phyloP scores from a whole-genome alignment of 2,329 filamentous ascomycete genomes.

The Nigrograna mackinnonii region DNA sequence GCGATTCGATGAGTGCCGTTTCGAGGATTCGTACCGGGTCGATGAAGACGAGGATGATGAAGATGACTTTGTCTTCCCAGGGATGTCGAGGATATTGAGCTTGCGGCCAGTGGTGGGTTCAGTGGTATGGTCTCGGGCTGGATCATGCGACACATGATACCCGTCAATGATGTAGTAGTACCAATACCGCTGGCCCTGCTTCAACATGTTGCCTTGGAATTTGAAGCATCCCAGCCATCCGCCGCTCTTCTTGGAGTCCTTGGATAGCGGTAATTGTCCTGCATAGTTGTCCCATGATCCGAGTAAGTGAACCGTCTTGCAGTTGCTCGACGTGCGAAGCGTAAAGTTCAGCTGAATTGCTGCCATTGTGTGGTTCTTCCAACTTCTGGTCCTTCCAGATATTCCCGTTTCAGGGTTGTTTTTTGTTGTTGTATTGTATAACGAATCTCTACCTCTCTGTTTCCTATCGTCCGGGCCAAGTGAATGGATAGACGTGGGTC shows the following conservation, averaged over 20 bases:
- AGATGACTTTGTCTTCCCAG: conserved; percentile 54
- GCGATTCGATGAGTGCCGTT: conserved; percentile 50
- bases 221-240: conserved; percentile 96
- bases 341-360: conserved; percentile 93
- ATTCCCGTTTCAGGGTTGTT: no score
- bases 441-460: conserved; percentile 23
- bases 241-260: conserved; percentile 85
- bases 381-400: no score
- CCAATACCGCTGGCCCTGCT: conserved; percentile 94
- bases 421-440: conserved; percentile 23
- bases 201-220: conserved; percentile 85
- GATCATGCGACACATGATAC: conserved; percentile 97
- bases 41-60: conserved; percentile 42
- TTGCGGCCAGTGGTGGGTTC: conserved; percentile 97
- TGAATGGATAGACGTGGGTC: conserved; percentile 42
- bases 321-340: conserved; percentile 91
- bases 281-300: conserved; percentile 98
- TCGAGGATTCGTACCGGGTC: conserved; percentile 19
- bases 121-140: conserved; percentile 82
- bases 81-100: conserved; percentile 96
- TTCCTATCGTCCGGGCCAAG: conserved; percentile 37
- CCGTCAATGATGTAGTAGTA: conserved; percentile 99
- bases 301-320: conserved; percentile 96
- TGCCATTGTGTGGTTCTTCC: conserved; percentile 66
- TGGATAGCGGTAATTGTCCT: conserved; percentile 91